Evolutionary conservation across 495 filamentous ascomycete genomes (phyloP).

Genomic region (Penicillium taxi): DNA sequence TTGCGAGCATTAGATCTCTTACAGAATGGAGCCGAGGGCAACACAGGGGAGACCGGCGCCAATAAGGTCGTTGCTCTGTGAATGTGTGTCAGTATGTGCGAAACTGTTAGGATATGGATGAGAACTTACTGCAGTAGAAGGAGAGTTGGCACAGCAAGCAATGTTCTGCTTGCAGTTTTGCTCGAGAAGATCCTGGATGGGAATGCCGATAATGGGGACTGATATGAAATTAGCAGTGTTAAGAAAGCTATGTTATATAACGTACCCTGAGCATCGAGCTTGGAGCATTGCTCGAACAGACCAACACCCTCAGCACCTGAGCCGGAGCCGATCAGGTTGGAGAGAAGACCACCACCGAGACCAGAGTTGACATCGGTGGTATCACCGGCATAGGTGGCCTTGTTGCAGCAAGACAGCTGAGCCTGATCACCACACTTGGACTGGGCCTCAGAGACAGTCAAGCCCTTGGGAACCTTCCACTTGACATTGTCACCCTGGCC

Average conservation of each 20-base stretch:
- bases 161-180: slow-evolving; percentile 47
- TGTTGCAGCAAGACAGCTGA: slow-evolving; percentile 43
- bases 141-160: slow-evolving; percentile 42
- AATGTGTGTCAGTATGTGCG: slow-evolving; percentile 4
- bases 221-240: slow-evolving; percentile 7
- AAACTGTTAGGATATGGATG: neutral
- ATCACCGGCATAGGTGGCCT: slow-evolving; percentile 38
- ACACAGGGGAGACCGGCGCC: slow-evolving; percentile 43
- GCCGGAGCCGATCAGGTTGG: slow-evolving; percentile 25
- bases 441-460: slow-evolving; percentile 41
- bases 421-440: slow-evolving; percentile 44
- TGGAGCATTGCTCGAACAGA: slow-evolving; percentile 34
- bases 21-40: slow-evolving; percentile 32
- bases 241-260: neutral
- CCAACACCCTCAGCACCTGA: slow-evolving; percentile 30
- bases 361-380: slow-evolving; percentile 25
- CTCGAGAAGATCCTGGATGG: slow-evolving; percentile 36
- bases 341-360: slow-evolving; percentile 20
- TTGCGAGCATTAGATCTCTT: slow-evolving; percentile 2
- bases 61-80: slow-evolving; percentile 28
- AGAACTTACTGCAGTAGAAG: slow-evolving; percentile 28
- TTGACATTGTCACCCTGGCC: slow-evolving; percentile 5
- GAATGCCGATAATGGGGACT: slow-evolving; percentile 30
- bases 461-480: slow-evolving; percentile 25
- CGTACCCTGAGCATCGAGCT: slow-evolving; percentile 24